These are phyloP conservation scores for Pichia sp. DNA, from an alignment of 1,139 yeast genomes.

Conservation along the genomic window DNA sequence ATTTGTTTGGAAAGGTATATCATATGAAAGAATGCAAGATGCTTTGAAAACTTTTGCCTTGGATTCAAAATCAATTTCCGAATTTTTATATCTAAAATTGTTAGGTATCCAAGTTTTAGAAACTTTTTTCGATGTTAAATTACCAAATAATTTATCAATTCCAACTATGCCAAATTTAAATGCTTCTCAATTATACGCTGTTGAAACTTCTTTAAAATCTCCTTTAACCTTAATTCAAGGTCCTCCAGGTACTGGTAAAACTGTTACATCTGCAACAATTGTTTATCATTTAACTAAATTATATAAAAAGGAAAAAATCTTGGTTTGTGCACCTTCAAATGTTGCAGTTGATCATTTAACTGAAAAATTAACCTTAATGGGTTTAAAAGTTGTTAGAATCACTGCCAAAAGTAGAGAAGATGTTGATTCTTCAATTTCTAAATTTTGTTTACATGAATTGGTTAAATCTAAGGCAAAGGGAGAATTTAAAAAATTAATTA, in stretches of 20 bases:
- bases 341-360: slow-evolving; percentile 94
- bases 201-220: slow-evolving; percentile 58
- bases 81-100: slow-evolving; percentile 70
- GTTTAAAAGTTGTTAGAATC: slow-evolving; percentile 69
- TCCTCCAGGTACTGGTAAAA: slow-evolving; percentile 98
- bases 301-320: slow-evolving; percentile 46
- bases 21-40: slow-evolving; percentile 78
- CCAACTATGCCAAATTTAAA: slow-evolving; percentile 68
- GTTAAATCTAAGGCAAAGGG: slow-evolving; percentile 45
- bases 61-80: slow-evolving; percentile 64
- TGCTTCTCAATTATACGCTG: slow-evolving; percentile 74
- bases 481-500: slow-evolving; percentile 51
- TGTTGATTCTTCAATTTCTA: slow-evolving; percentile 55
- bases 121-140: slow-evolving; percentile 49
- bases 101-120: slow-evolving; percentile 76
- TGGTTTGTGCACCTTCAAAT: slow-evolving; percentile 94
- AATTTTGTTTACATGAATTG: slow-evolving; percentile 47
- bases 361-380: slow-evolving; percentile 56
- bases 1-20: slow-evolving; percentile 83
- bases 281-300: slow-evolving; percentile 66
- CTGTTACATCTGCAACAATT: slow-evolving; percentile 88
- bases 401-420: slow-evolving; percentile 78
- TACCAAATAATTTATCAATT: slow-evolving; percentile 59
- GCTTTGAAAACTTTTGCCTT: slow-evolving; percentile 72
- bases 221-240: slow-evolving; percentile 90